Evolutionary conservation across 306 rosid species (phyloP).

Genomic region (Vigna mungo): DNA sequence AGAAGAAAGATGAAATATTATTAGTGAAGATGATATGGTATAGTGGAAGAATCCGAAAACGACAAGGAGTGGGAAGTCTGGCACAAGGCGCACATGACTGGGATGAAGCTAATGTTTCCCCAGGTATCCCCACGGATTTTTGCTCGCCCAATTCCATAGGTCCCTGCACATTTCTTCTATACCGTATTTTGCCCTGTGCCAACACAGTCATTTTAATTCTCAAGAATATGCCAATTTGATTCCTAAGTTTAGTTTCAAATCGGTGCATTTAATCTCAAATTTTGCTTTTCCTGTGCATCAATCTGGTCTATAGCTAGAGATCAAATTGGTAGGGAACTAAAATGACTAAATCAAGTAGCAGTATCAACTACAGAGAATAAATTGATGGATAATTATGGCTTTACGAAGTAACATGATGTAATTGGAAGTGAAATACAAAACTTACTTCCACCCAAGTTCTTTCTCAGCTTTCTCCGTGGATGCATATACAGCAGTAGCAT

Average conservation of each 20-base stretch:
- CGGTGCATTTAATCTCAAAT: too few relatives aligned
- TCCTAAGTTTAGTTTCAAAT: too few relatives aligned
- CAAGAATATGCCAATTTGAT: background rate
- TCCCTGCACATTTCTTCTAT: conserved; percentile 91
- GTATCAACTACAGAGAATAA: too few relatives aligned
- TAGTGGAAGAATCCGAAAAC: background rate
- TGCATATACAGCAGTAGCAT: conserved; percentile 84
- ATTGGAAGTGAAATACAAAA: background rate
- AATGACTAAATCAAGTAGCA: too few relatives aligned
- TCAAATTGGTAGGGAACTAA: too few relatives aligned
- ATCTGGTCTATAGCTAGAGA: too few relatives aligned
- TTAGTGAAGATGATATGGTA: background rate
- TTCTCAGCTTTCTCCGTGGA: conserved; percentile 75
- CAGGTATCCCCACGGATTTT: conserved; percentile 83
- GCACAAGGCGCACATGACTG: background rate
- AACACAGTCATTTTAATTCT: background rate
- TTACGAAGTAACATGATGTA: too few relatives aligned
- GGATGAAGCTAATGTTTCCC: conserved; percentile 9
- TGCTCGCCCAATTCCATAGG: conserved; percentile 88
- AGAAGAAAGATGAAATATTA: background rate
- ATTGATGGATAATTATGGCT: too few relatives aligned
- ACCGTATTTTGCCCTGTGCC: conserved; percentile 51
- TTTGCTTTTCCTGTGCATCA: too few relatives aligned
- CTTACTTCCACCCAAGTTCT: conserved; percentile 90
- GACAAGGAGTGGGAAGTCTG: background rate